phyloP scores from a whole-genome alignment of 2,329 filamentous ascomycete species.

The Alternaria triticimaculans region DNA sequence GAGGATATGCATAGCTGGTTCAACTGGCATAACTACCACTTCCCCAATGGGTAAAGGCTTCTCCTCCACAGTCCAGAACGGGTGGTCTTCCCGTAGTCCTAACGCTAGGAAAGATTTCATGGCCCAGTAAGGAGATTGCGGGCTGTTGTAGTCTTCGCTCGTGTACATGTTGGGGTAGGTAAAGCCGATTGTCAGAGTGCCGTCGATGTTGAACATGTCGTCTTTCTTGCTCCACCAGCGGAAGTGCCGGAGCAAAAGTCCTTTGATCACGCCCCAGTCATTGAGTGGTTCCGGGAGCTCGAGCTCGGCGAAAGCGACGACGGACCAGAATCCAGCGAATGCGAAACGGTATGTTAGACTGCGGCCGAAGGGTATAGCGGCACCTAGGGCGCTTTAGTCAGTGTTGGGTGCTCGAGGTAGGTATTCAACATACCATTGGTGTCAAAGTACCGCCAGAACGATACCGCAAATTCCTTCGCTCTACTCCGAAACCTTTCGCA shows the following conservation, averaged over 20 bases:
- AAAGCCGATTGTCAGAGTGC: constrained; percentile 59
- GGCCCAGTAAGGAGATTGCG: constrained; percentile 63
- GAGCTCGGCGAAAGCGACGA: constrained; percentile 53
- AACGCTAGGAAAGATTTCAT: constrained; percentile 59
- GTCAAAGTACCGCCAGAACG: constrained; percentile 60
- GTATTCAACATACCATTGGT: constrained; percentile 42
- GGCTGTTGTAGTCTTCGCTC: constrained; percentile 64
- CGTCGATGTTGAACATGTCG: constrained; percentile 58
- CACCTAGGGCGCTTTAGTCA: constrained; percentile 42
- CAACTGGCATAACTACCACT: constrained; percentile 11
- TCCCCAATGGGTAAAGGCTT: constrained; percentile 37
- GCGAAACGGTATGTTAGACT: constrained; percentile 61
- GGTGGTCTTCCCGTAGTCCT: constrained; percentile 43
- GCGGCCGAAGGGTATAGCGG: constrained; percentile 60
- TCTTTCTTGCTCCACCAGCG: constrained; percentile 56
- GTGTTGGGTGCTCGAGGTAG: background rate
- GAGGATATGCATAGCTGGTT: constrained; percentile 54
- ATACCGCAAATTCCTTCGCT: constrained; percentile 52
- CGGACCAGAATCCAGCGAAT: constrained; percentile 58
- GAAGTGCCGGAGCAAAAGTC: constrained; percentile 58
- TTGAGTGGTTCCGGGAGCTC: constrained; percentile 49
- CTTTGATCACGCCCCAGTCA: constrained; percentile 54
- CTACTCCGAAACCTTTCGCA: constrained; percentile 47
- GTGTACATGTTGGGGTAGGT: constrained; percentile 61
- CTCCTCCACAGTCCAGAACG: constrained; percentile 57